Base-by-base conservation (phyloP, 2,329 filamentous ascomycete genomes). In the Lasiodiplodia hormozganensis region DNA sequence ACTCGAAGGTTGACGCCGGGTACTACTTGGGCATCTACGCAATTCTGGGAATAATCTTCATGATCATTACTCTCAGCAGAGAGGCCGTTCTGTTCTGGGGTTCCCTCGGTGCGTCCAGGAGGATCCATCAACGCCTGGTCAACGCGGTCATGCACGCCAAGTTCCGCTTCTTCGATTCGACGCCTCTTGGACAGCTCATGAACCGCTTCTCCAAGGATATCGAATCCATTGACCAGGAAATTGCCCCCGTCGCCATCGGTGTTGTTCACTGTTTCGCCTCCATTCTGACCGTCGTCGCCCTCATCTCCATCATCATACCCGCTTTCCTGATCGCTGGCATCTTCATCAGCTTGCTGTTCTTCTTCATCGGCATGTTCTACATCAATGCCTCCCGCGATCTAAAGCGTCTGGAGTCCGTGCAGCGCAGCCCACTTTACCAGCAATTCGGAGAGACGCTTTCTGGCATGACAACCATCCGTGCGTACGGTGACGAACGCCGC, bases 141-240 rank as follows among this genome's bases (percentile, higher is more conserved):
- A 85, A 88, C 34, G 86, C 91, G 1, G 89, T 99, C 28, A 91
- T 93, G 16, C 89, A 94, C 72, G 96, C 96, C 36, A 95, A 94
- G 77, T 98, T 99, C 85, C 94, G 92, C 77, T 99, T 99, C 83
- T 99, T 99, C 76, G 96, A 99, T 76, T 92, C 95, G 1, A 99
- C 96, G 0, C 96, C 96, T 2, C 87, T 98, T 0, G 96, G 96
- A 14, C 95, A 97, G 80, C 86, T 99, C 75, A 98, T 98, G 90
- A 99, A 99, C 80, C 89, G 96, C 23, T 99, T 99, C 82, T 98
- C 95, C 78, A 98, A 98, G 80, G 96, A 99, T 78, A 88, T 99
- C 16, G 94, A 99, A 78, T 90, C 94, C 12, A 87, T 99, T 23
- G 96, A 99, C 73, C 96, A 99, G 78, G 96, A 99, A 79, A 92